These are phyloP conservation scores for Chalciporus pseudorubinellus DNA, from an alignment of 768 basidiomycete genomes.

Conservation along the genomic window DNA sequence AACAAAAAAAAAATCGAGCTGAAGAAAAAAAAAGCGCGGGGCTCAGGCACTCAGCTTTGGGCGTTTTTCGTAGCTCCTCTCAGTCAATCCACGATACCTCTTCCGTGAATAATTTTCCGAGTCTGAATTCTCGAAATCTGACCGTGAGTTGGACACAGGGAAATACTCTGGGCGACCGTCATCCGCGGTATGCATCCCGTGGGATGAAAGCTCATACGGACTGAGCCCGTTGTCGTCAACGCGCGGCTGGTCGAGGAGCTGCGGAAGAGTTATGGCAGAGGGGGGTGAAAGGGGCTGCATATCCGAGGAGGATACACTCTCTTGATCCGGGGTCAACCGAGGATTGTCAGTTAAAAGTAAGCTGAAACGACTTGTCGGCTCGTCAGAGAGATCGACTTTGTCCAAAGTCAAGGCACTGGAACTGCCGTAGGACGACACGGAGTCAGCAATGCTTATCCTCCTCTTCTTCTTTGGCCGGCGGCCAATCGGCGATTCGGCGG, in stretches of 20 bases:
- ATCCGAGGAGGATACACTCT: constrained; percentile 33
- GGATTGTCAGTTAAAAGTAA: constrained; percentile 28
- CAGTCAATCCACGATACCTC: constrained; percentile 17
- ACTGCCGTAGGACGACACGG: constrained; percentile 35
- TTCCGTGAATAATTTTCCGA: constrained; percentile 24
- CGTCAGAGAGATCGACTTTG: constrained; percentile 26
- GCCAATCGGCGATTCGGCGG: constrained; percentile 27
- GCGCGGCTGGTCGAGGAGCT: constrained; percentile 25
- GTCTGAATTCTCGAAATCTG: constrained; percentile 32
- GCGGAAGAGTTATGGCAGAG: constrained; percentile 27
- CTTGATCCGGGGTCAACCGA: constrained; percentile 33
- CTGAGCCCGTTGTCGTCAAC: constrained; percentile 23
- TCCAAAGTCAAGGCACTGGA: constrained; percentile 19
- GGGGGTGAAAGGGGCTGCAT: constrained; percentile 33
- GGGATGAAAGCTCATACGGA: constrained; percentile 27
- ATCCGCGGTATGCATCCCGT: constrained; percentile 16
- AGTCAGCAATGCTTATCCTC: constrained; percentile 36
- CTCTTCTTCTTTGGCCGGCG: constrained; percentile 35
- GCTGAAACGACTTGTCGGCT: constrained; percentile 15
- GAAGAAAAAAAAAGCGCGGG: neutral
- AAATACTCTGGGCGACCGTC: constrained; percentile 33
- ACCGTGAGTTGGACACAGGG: constrained; percentile 35
- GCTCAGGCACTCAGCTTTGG: constrained; percentile 28
- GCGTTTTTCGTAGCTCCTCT: constrained; percentile 26
- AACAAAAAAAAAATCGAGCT: constrained; percentile 4